Evolutionary conservation across 116 monocot species (phyloP), one percentile per base, ranked within the genome.

Genomic region (Thalassia testudinum): DNA sequence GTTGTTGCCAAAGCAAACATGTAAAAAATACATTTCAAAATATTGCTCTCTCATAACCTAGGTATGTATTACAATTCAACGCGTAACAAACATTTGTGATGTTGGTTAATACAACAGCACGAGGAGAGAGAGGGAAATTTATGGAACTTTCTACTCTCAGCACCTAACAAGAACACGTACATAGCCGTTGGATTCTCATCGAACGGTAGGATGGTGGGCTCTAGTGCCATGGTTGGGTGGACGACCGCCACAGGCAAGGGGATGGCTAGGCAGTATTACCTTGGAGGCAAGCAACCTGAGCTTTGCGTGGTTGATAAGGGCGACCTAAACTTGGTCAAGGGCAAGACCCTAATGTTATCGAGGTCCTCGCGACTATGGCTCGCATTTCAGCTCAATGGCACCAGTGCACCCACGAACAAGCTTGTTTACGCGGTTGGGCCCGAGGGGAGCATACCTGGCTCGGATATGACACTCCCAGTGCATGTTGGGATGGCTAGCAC

Each of bases 131-230:
- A 34, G 30, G 30, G 30, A 34, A 29, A 50, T 21, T 21, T 49
- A 43, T 79, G 79, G 79, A 81, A 68, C 55, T 81, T 69, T 57
- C 44, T 81, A 0, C 69, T 81, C 5, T 77, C 81, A 28, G 73
- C 81, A 6, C 81, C 81, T 13, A 59, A 66, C 45, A 28, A 24
- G 12, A 45, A 62, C 3, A 53, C 61, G 1, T 82, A 77, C 70
- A 53, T 77, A 49, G 15, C 81, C 7, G 50, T 82, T 7, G 77
- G 81, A 21, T 82, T 82, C 66, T 77, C 81, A 0, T 21, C 30
- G 14, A 44, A 52, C 30, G 77, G 81, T 2, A 40, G 27, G 25
- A 77, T 82, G 81, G 77, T 82, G 18, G 70, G 70, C 7, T 62
- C 69, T 52, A 73, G 60, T 26, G 70, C 73, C 7, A 47, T 82